Percentiles rank a stretch among this genome's conserved stretches.
Evolutionary conservation across 257 asterid species (phyloP).

Genomic region (Solanum ossicruentum): DNA sequence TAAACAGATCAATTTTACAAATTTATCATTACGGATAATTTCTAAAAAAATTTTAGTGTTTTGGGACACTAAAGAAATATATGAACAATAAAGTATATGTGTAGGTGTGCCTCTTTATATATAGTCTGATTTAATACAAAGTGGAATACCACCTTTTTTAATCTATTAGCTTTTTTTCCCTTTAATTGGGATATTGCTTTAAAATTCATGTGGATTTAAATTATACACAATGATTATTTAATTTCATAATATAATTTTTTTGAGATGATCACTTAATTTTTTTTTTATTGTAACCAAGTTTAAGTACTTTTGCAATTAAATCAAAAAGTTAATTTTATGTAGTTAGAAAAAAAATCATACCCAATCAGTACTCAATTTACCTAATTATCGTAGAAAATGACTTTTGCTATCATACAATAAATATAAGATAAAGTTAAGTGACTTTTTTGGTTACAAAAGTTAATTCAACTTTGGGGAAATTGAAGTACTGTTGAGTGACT

Average conservation of each 20-base stretch:
- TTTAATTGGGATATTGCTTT: not conserved
- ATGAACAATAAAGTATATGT: not conserved
- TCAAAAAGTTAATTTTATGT: no score
- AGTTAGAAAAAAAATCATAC: no score
- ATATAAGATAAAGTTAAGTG: not conserved
- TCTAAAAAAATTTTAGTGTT: not conserved
- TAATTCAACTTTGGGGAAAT: not conserved
- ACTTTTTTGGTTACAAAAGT: not conserved
- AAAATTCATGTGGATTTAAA: not conserved
- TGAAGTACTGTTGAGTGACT: not conserved
- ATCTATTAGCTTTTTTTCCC: not conserved
- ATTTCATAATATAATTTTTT: no score
- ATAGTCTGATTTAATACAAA: not conserved
- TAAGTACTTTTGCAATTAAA: no score
- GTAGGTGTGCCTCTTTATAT: not conserved
- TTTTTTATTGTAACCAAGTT: not conserved
- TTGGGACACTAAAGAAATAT: not conserved
- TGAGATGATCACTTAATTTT: no score
- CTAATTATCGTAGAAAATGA: not conserved
- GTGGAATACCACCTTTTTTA: not conserved
- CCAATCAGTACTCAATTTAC: not conserved
- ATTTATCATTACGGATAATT: no score
- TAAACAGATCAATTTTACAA: no score
- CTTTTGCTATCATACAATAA: not conserved
- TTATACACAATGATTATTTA: not conserved